Percentiles rank a stretch among this genome's conserved stretches.
Evolutionary conservation across 2,329 filamentous ascomycete genomes (phyloP).

Genomic region (Fusarium compactum): DNA sequence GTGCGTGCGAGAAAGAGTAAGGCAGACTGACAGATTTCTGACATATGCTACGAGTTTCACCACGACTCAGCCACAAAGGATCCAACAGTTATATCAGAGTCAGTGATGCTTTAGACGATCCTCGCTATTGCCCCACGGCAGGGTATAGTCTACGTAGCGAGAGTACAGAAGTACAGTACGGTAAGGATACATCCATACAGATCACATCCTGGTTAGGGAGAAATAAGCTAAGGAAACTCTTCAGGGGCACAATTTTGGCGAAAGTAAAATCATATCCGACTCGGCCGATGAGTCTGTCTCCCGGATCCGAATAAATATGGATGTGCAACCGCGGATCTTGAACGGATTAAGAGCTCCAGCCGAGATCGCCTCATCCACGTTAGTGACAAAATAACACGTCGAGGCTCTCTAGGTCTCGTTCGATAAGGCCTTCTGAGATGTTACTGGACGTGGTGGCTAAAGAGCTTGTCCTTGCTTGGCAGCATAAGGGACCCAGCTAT

Average conservation of each 20-base stretch:
- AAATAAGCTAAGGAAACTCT: slow-evolving; percentile 12
- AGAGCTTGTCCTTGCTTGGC: background rate
- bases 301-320: slow-evolving; percentile 22
- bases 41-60: slow-evolving; percentile 7
- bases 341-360: slow-evolving; percentile 19
- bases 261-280: slow-evolving; percentile 10
- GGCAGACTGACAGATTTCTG: slow-evolving; percentile 13
- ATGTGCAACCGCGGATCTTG: background rate
- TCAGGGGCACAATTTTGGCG: slow-evolving; percentile 13
- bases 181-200: background rate
- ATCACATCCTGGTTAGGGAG: slow-evolving; percentile 17
- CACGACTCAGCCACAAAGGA: slow-evolving; percentile 23
- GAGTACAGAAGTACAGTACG: background rate
- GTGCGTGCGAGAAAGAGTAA: slow-evolving; percentile 7
- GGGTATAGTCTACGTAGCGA: background rate
- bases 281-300: slow-evolving; percentile 11
- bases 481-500: background rate
- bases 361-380: background rate
- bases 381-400: background rate
- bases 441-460: background rate
- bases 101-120: background rate
- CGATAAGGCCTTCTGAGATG: background rate
- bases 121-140: background rate
- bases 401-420: background rate
- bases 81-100: slow-evolving; percentile 4